Conservation (phyloP, 1,284 basidiomycete genomes). For the Grifola frondosa region DNA sequence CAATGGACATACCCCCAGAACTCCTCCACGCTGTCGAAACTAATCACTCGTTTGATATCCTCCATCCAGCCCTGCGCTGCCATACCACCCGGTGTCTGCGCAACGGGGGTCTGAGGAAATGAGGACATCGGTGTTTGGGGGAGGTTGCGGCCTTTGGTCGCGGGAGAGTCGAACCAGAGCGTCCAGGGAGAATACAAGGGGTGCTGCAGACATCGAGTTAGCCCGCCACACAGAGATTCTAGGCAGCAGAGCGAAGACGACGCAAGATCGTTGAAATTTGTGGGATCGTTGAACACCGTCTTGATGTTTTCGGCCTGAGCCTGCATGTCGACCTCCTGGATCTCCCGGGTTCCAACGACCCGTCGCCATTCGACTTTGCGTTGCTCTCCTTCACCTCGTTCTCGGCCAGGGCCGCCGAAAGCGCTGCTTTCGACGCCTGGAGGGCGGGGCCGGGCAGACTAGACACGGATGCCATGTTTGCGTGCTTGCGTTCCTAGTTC, state of each 20-base stretch:
- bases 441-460: conserved; percentile 61
- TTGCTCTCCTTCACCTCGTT: conserved; percentile 34
- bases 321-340: conserved; percentile 79
- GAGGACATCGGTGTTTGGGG: conserved; percentile 83
- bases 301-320: conserved; percentile 79
- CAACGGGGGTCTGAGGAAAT: conserved; percentile 72
- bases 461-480: conserved; percentile 31
- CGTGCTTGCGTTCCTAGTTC: neutral
- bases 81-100: conserved; percentile 59
- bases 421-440: conserved; percentile 73
- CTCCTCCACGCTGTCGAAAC: conserved; percentile 93
- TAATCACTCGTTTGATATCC: conserved; percentile 92
- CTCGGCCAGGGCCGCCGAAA: conserved; percentile 66
- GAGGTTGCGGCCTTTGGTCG: conserved; percentile 82
- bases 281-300: conserved; percentile 89
- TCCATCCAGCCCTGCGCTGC: conserved; percentile 92
- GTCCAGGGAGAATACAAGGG: conserved; percentile 94
- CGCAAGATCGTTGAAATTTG: conserved; percentile 93
- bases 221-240: neutral
- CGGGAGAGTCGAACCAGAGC: conserved; percentile 94
- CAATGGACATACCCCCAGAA: conserved; percentile 83
- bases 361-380: conserved; percentile 37
- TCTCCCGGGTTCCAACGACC: conserved; percentile 64
- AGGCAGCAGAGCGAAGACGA: conserved; percentile 18
- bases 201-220: conserved; percentile 51